Base-by-base conservation (phyloP, 352 stramenopile species). In the Globisporangium cystogenes region DNA sequence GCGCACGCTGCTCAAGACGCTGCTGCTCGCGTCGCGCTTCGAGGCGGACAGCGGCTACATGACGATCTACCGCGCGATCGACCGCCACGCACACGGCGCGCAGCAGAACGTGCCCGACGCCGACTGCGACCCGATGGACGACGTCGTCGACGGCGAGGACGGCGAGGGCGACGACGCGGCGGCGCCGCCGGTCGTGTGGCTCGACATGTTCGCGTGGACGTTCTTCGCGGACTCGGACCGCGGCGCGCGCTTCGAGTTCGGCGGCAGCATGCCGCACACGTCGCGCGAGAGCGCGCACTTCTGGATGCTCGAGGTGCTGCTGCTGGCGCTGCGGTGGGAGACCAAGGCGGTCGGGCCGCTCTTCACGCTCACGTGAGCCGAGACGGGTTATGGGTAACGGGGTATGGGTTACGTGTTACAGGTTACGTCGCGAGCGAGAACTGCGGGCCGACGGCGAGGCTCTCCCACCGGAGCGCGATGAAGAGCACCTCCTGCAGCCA, bases 401-500 rank as follows among this genome's bases (percentile, higher is more conserved):
- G n/a, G n/a, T n/a, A n/a, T n/a, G n/a, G n/a, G n/a, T n/a, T n/a
- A n/a, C n/a, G 26, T 29, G 26, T 2, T 36, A 36, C 31, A 12
- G 31, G 31, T 36, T 59, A 51, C 41, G 56, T 52, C 16, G 29
- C 56, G 40, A 62, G 48, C 18, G 48, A 36, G 48, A 63, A 51
- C 26, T 36, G 51, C 40, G 78, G 72, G 0, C 78, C 76, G 23
- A 89, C 72, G 0, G 68, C 76, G 59, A 87, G 66, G 23, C 36
- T 81, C 31, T 89, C 78, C 75, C 78, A 89, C 37, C 71, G 68
- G 40, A 89, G 53, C 14, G 78, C 76, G 42, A 87, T 72, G 49
- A 89, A 82, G 23, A 89, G 58, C 53, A 89, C 68, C 54, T 89
- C 75, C 27, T 72, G 72, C 29, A 89, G 62, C 78, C 78, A 89